These are phyloP conservation scores for Fragaria ananassa DNA, from an alignment of 306 rosid species.

Conservation along the genomic window DNA sequence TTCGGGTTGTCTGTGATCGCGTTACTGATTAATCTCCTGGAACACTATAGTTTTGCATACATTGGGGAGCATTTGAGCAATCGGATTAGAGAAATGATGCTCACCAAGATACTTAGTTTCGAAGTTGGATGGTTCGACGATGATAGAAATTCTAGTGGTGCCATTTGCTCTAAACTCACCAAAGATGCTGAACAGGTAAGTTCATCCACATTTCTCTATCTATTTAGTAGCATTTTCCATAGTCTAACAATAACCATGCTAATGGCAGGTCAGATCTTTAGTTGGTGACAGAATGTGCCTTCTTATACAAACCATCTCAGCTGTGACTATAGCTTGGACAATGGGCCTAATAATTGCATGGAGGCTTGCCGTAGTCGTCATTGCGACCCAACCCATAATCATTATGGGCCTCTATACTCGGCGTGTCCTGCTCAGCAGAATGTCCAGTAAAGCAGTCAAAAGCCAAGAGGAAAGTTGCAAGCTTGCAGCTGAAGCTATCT, in stretches of 20 bases:
- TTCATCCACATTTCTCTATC: not conserved
- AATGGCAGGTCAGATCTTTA: conserved; percentile 47
- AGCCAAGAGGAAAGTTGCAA: conserved; percentile 44
- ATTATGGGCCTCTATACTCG: conserved; percentile 35
- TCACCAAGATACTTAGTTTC: conserved; percentile 44
- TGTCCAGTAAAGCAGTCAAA: conserved; percentile 33
- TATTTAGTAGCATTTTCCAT: not conserved
- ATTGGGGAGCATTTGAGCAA: conserved; percentile 47
- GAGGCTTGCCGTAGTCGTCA: conserved; percentile 42
- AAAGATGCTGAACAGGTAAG: conserved; percentile 47
- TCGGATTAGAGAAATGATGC: conserved; percentile 42
- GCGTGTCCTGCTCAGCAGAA: conserved; percentile 34
- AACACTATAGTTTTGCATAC: conserved; percentile 44
- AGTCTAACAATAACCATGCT: not conserved
- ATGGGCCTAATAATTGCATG: conserved; percentile 45
- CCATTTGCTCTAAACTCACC: conserved; percentile 48
- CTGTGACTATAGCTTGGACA: conserved; percentile 44
- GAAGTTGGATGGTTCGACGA: conserved; percentile 55
- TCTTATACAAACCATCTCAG: conserved; percentile 41
- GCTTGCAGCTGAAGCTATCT: conserved; percentile 46
- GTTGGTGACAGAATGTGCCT: conserved; percentile 51
- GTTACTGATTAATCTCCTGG: conserved; percentile 28
- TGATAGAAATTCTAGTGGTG: conserved; percentile 39
- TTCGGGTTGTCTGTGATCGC: conserved; percentile 27
- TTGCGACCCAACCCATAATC: conserved; percentile 42